Evolutionary conservation across 2,329 filamentous ascomycete genomes (phyloP).

Genomic region (Paecilomyces formosus): DNA sequence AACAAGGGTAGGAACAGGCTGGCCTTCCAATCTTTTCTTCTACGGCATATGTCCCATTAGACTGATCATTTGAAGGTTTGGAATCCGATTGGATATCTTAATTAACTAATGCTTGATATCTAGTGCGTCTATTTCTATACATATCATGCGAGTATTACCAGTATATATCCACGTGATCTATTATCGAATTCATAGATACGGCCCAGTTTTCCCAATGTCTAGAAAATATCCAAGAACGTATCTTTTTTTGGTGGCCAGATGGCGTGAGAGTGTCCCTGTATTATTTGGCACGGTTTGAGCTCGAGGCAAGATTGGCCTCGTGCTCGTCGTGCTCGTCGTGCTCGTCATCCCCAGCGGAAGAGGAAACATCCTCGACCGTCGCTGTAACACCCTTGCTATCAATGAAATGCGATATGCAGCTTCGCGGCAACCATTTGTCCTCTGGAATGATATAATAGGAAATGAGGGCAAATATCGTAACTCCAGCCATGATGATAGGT

Average conservation of each 20-base stretch:
- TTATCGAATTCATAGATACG: not conserved
- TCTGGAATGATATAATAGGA: slow-evolving; percentile 45
- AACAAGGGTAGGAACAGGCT: no score
- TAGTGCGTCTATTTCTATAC: not conserved
- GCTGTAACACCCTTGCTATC: slow-evolving; percentile 24
- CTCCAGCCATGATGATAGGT: slow-evolving; percentile 44
- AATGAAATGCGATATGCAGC: slow-evolving; percentile 38
- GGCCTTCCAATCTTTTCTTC: no score
- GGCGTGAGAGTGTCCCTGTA: not conserved
- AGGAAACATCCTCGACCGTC: not conserved
- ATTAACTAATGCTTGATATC: not conserved
- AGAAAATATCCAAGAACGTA: not conserved
- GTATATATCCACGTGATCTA: not conserved
- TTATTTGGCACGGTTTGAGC: not conserved
- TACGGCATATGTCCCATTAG: no score
- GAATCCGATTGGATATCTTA: not conserved
- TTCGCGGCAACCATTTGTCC: slow-evolving; percentile 39
- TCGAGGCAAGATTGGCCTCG: not conserved
- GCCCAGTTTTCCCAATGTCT: not conserved
- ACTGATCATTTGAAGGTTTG: not conserved
- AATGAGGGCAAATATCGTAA: slow-evolving; percentile 42
- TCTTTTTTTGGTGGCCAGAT: not conserved
- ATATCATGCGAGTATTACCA: not conserved
- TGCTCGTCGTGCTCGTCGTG: no score
- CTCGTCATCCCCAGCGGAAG: not conserved